Evolutionary conservation across 1,284 basidiomycete species (phyloP).

Genomic region (Trametes sp.): DNA sequence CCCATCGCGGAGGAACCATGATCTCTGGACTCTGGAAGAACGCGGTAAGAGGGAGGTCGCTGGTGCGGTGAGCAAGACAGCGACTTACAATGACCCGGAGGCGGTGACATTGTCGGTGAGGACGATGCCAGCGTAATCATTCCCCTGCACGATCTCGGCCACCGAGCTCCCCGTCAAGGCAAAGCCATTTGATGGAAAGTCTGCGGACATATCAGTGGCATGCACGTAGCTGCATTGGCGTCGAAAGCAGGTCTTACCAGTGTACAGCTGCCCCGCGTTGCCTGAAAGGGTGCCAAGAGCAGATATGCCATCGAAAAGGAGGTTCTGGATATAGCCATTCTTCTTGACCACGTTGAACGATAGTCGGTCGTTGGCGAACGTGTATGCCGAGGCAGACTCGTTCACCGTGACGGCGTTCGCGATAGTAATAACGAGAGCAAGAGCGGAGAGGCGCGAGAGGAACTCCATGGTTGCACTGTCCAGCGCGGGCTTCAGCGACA

Average conservation of each 20-base stretch:
- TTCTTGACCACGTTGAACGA: conserved; percentile 25
- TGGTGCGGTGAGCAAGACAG: no score
- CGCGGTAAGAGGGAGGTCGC: not conserved
- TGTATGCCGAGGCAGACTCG: conserved; percentile 17
- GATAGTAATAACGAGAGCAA: not conserved
- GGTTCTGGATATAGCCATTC: conserved; percentile 29
- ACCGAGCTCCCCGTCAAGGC: conserved; percentile 14
- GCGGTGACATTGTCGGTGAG: conserved; percentile 30
- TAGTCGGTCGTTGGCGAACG: conserved; percentile 22
- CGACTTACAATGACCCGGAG: conserved; percentile 26
- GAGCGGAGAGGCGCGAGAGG: not conserved
- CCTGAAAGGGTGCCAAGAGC: conserved; percentile 23
- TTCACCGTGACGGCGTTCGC: conserved; percentile 20
- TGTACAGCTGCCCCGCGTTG: conserved; percentile 29
- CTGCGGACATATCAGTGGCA: conserved; percentile 1
- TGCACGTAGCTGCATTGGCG: no score
- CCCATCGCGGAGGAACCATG: conserved; percentile 39
- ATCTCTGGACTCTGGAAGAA: conserved; percentile 32
- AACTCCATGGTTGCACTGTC: not conserved
- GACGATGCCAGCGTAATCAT: conserved; percentile 25
- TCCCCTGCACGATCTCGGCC: conserved; percentile 22
- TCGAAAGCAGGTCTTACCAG: no score
- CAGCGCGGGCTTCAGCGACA: not conserved
- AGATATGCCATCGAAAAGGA: conserved; percentile 26
- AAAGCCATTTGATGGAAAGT: conserved; percentile 29